A percentile compares a stretch with the other conserved stretches of the same genome.
Evolutionary conservation across 306 rosid genomes (phyloP).

Genomic region (Sechiopsis laciniata): DNA sequence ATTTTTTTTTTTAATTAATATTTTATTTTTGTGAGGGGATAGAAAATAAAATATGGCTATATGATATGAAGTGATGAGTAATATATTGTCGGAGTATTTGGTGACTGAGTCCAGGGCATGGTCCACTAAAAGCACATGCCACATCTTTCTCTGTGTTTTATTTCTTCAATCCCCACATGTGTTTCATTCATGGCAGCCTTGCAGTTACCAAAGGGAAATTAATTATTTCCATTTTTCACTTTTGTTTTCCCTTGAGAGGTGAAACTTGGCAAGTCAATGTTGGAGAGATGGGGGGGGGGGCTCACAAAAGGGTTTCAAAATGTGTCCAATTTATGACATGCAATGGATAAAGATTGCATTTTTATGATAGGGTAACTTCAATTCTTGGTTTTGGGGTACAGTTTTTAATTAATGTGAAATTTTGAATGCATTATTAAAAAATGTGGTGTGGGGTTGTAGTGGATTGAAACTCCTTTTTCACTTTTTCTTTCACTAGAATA

Average conservation of each 20-base stretch:
- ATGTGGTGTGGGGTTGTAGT: too few relatives aligned
- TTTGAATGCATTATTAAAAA: too few relatives aligned
- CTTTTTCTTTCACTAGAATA: too few relatives aligned
- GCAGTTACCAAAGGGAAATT: neutral
- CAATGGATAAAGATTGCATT: neutral
- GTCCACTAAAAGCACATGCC: too few relatives aligned
- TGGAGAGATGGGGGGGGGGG: too few relatives aligned
- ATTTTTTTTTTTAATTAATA: too few relatives aligned
- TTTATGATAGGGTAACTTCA: neutral
- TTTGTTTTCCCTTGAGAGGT: neutral
- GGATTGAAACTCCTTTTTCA: too few relatives aligned
- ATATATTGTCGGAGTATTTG: neutral
- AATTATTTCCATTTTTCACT: neutral
- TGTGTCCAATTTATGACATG: neutral
- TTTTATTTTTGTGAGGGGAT: neutral
- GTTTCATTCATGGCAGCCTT: constrained; percentile 10
- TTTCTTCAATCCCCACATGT: neutral
- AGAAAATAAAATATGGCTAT: neutral
- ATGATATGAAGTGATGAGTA: neutral
- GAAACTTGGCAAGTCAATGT: neutral
- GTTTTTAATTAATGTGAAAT: too few relatives aligned
- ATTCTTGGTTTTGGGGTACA: too few relatives aligned
- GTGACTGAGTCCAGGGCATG: neutral
- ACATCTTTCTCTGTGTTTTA: neutral
- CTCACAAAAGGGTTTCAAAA: neutral